Evolutionary conservation across 345 rosid genomes (phyloP).

Genomic region (Murraya paniculata): DNA sequence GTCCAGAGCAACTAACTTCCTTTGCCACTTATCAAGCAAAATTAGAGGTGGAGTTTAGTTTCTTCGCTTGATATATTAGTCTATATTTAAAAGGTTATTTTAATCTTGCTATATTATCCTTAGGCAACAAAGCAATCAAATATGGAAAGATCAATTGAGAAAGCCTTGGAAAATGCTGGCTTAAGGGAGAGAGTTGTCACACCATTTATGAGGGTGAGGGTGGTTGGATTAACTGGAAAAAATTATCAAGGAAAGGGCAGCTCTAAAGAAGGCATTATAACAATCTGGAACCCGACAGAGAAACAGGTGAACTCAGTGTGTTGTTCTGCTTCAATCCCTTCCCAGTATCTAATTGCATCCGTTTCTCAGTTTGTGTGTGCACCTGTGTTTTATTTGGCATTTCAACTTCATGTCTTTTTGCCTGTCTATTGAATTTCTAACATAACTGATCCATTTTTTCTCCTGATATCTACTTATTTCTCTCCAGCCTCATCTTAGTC

Average conservation of each 20-base stretch:
- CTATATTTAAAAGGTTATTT: constrained; percentile 12
- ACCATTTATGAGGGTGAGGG: constrained; percentile 85
- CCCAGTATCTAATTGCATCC: background rate
- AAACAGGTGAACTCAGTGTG: constrained; percentile 53
- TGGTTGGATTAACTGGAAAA: constrained; percentile 60
- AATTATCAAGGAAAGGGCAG: constrained; percentile 30
- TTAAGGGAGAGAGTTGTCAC: constrained; percentile 74
- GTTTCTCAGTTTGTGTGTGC: background rate
- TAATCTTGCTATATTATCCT: constrained; percentile 24
- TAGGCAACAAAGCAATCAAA: constrained; percentile 64
- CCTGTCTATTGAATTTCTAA: background rate
- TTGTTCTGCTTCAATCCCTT: constrained; percentile 3
- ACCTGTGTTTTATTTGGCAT: background rate
- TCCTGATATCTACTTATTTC: background rate
- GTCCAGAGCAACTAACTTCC: constrained; percentile 68
- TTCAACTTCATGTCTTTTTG: background rate
- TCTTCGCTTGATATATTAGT: constrained; percentile 6
- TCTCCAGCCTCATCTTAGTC: background rate
- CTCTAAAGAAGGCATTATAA: constrained; percentile 69
- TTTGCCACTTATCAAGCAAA: constrained; percentile 65
- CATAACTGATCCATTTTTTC: background rate
- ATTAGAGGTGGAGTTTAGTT: constrained; percentile 56
- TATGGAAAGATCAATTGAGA: constrained; percentile 62
- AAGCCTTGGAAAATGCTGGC: constrained; percentile 71
- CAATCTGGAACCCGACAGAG: constrained; percentile 94